These are phyloP conservation scores for Tolypocladium amazonense DNA, from an alignment of 2,329 filamentous ascomycete genomes.

Conservation along the genomic window DNA sequence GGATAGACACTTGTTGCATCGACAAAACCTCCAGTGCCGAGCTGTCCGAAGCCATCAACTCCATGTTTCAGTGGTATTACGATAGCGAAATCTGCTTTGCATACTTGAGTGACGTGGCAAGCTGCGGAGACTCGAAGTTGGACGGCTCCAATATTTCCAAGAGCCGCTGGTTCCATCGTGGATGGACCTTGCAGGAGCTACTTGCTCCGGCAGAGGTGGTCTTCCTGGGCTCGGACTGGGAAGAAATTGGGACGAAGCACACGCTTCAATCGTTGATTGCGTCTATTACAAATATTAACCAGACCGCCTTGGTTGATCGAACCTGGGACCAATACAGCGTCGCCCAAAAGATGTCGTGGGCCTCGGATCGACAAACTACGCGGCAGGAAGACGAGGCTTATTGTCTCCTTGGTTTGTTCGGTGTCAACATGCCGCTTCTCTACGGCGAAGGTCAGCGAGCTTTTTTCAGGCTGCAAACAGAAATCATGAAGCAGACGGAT, in stretches of 20 bases:
- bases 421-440: slow-evolving; percentile 15
- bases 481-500: slow-evolving; percentile 9
- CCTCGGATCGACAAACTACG: slow-evolving; percentile 9
- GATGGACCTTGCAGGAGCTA: slow-evolving; percentile 57
- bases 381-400: slow-evolving; percentile 14
- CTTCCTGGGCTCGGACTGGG: slow-evolving; percentile 20
- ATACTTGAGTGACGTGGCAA: not conserved
- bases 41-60: slow-evolving; percentile 7
- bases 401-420: slow-evolving; percentile 13
- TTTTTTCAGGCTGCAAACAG: slow-evolving; percentile 11
- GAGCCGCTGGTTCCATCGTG: slow-evolving; percentile 25
- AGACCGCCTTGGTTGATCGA: not conserved
- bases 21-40: slow-evolving; percentile 7
- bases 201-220: slow-evolving; percentile 30
- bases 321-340: slow-evolving; percentile 1
- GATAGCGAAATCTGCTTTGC: slow-evolving; percentile 1
- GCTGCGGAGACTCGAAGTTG: not conserved
- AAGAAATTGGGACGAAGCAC: not conserved
- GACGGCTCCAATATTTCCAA: not conserved
- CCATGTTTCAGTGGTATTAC: slow-evolving; percentile 8
- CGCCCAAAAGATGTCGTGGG: slow-evolving; percentile 13
- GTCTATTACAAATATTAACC: slow-evolving; percentile 1
- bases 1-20: slow-evolving; percentile 11
- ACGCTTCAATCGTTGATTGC: not conserved
- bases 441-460: slow-evolving; percentile 10